Base-by-base conservation (phyloP, 768 basidiomycete genomes). In the Hydnum rufescens region DNA sequence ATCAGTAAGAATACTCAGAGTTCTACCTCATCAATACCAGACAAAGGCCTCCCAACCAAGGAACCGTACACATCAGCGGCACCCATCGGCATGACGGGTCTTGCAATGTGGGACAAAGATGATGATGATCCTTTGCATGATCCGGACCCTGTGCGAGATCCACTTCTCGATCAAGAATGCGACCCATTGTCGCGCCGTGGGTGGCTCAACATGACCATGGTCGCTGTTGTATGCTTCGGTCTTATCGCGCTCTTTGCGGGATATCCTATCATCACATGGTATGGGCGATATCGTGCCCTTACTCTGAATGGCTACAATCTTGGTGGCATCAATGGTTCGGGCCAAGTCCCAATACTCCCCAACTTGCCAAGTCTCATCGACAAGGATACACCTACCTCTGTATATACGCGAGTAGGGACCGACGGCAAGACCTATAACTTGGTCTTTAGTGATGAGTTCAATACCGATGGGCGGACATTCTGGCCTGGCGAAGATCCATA, bases 381-480 rank as follows among this genome's bases (percentile, higher is more conserved):
- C 66, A 51, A 58, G 2, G 81, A 78, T 29, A 97, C 93, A 0
- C 85, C 84, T 1, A 44, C 64, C 2, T 63, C 66, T 6, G 81
- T 68, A 4, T 63, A 66, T 53, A 74, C 75, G 31, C 71, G 78
- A 6, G 74, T 68, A 2, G 85, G 82, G 19, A 68, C 64, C 48
- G 87, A 95, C 60, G 92, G 90, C 2, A 69, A 80, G 53, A 64
- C 70, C 4, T 92, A 87, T 61, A 68, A 79, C 51, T 76, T 99
- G 29, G 82, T 86, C 2, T 97, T 90, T 67, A 87, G 83, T 53
- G 84, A 86, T 63, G 83, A 86, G 65, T 93, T 79, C 72, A 79
- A 77, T 68, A 74, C 57, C 62, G 81, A 69, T 58, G 90, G 70
- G 57, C 77, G 62, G 66, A 83, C 71, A 64, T 84, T 76, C 73